Evolutionary conservation across 768 basidiomycete genomes (phyloP).

Genomic region (Hortiboletus flavorubellus): DNA sequence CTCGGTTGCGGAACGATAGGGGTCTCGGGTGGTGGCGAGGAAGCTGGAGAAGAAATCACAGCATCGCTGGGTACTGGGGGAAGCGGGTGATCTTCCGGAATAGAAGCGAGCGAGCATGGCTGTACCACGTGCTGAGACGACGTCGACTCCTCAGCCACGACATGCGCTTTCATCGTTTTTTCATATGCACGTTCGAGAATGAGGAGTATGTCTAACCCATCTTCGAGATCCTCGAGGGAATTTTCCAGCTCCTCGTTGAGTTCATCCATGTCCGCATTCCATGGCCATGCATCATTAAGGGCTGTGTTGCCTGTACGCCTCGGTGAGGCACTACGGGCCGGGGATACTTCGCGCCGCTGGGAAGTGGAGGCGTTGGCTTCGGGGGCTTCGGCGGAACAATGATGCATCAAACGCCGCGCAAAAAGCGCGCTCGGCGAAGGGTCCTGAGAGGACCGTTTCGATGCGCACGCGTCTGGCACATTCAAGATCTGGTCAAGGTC

Average conservation of each 20-base stretch:
- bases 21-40: conserved; percentile 12
- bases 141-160: conserved; percentile 31
- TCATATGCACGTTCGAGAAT: conserved; percentile 72
- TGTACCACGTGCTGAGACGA: conserved; percentile 3
- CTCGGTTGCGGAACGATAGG: conserved; percentile 19
- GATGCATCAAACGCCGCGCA: conserved; percentile 83
- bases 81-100: conserved; percentile 22
- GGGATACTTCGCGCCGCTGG: conserved; percentile 29
- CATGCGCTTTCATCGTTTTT: conserved; percentile 59
- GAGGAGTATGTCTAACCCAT: conserved; percentile 66
- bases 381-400: conserved; percentile 58
- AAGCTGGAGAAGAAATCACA: background rate
- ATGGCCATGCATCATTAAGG: conserved; percentile 28
- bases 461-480: conserved; percentile 17
- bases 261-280: conserved; percentile 37
- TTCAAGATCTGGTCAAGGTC: conserved; percentile 2
- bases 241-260: conserved; percentile 41
- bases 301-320: conserved; percentile 33
- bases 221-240: conserved; percentile 58
- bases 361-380: conserved; percentile 10
- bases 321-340: conserved; percentile 45
- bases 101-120: conserved; percentile 14
- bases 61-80: background rate
- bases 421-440: conserved; percentile 55
- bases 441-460: conserved; percentile 35